These are phyloP conservation scores for Dryas alaskensis DNA, from an alignment of 306 rosid species.

Conservation along the genomic window DNA sequence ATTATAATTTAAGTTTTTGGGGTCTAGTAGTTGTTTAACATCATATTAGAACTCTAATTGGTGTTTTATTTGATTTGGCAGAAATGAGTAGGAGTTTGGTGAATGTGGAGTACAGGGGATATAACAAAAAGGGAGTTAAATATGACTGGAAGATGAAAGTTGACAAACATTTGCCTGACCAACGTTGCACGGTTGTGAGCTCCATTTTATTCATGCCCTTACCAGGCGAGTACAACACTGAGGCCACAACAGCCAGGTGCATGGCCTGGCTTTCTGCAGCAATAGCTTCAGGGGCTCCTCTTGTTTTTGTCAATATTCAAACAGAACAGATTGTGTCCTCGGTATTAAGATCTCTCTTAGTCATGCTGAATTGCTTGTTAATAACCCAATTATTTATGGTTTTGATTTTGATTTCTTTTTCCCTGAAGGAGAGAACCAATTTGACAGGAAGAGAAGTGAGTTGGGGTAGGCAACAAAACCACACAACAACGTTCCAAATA, in stretches of 20 bases:
- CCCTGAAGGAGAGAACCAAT: constrained; percentile 35
- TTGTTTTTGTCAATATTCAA: constrained; percentile 70
- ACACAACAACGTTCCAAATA: constrained; percentile 15
- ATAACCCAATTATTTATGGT: neutral
- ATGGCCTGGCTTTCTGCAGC: constrained; percentile 83
- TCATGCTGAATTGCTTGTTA: neutral
- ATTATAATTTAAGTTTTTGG: too few relatives aligned
- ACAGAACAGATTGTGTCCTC: constrained; percentile 51
- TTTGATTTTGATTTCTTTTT: neutral
- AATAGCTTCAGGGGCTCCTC: constrained; percentile 70
- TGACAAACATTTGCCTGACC: constrained; percentile 49
- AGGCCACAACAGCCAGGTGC: constrained; percentile 54
- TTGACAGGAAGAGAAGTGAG: constrained; percentile 29
- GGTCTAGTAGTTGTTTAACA: too few relatives aligned
- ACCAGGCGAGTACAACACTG: constrained; percentile 40
- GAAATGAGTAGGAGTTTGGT: constrained; percentile 51
- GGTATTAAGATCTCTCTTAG: constrained; percentile 22
- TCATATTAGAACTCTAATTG: too few relatives aligned
- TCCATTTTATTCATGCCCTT: constrained; percentile 60
- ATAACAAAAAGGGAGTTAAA: constrained; percentile 42
- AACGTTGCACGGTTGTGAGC: constrained; percentile 51
- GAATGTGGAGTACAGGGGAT: constrained; percentile 34
- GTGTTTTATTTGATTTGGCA: constrained; percentile 25
- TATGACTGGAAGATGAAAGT: constrained; percentile 70
- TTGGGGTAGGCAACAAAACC: constrained; percentile 33